Evolutionary conservation across 2,329 filamentous ascomycete genomes (phyloP).

Genomic region (Diaporthe citriasiana): DNA sequence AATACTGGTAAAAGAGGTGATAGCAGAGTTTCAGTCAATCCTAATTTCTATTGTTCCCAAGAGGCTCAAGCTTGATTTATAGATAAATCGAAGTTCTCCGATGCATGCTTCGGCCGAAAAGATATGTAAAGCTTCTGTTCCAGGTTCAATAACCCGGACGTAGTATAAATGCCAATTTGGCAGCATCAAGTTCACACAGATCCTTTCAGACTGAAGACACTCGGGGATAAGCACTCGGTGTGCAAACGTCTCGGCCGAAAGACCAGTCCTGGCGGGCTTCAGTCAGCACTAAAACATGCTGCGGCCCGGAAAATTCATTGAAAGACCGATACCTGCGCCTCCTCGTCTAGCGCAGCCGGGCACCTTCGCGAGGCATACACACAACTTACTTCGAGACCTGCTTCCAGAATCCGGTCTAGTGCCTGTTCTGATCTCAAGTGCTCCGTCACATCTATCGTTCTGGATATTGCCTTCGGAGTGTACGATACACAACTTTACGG

Average conservation of each 20-base stretch:
- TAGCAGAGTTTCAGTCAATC: neutral
- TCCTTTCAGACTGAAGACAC: neutral
- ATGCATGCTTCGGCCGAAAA: neutral
- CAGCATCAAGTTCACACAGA: neutral
- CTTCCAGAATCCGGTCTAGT: no score
- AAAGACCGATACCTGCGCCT: conserved; percentile 16
- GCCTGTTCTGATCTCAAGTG: neutral
- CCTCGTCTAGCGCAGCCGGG: neutral
- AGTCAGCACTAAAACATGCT: conserved; percentile 3
- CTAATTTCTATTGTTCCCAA: no score
- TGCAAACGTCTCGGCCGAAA: neutral
- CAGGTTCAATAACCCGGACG: neutral
- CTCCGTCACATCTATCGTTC: neutral
- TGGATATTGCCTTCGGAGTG: neutral
- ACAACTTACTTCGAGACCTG: no score
- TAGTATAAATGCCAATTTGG: no score
- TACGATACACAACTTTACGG: neutral
- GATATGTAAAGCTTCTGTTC: neutral
- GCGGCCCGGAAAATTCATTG: neutral
- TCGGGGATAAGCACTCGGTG: neutral
- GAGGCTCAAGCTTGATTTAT: neutral
- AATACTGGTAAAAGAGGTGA: neutral
- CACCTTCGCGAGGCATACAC: no score
- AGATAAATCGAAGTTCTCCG: neutral
- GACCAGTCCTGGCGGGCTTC: neutral